These are phyloP conservation scores for Coemansia reversa DNA, from an alignment of 192 early-diverging fungal genomes.

Conservation along the genomic window DNA sequence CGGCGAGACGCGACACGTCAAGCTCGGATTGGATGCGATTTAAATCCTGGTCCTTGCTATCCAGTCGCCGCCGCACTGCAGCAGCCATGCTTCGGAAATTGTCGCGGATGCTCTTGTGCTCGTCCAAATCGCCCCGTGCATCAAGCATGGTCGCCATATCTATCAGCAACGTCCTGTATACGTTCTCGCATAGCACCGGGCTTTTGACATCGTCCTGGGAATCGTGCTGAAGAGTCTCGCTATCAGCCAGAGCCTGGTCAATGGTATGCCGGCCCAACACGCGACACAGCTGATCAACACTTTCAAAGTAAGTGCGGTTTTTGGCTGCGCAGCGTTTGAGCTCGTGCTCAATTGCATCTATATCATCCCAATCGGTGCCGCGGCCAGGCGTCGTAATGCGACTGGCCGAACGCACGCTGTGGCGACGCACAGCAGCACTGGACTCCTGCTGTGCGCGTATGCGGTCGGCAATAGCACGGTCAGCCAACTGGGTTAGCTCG, in stretches of 20 bases:
- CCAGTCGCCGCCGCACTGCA: conserved; percentile 30
- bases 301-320: conserved; percentile 33
- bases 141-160: conserved; percentile 33
- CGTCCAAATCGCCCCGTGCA: conserved; percentile 36
- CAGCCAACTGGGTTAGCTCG: conserved; percentile 30
- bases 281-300: conserved; percentile 29
- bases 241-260: conserved; percentile 21
- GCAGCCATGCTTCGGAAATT: conserved; percentile 45
- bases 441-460: conserved; percentile 26
- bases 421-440: conserved; percentile 19
- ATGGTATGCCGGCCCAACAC: conserved; percentile 41
- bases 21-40: conserved; percentile 12
- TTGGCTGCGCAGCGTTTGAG: conserved; percentile 24
- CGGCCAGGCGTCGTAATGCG: conserved; percentile 29
- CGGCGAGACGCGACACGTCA: conserved; percentile 11
- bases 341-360: conserved; percentile 39
- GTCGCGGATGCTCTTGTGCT: conserved; percentile 33
- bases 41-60: conserved; percentile 22
- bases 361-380: conserved; percentile 48
- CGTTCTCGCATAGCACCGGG: conserved; percentile 13
- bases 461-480: conserved; percentile 31
- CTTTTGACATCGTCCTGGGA: not conserved
- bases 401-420: conserved; percentile 15
- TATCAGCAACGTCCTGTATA: conserved; percentile 39
- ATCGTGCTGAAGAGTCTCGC: not conserved